Base-by-base conservation (phyloP, 2,329 filamentous ascomycete species). In the Alternaria gaisen region DNA sequence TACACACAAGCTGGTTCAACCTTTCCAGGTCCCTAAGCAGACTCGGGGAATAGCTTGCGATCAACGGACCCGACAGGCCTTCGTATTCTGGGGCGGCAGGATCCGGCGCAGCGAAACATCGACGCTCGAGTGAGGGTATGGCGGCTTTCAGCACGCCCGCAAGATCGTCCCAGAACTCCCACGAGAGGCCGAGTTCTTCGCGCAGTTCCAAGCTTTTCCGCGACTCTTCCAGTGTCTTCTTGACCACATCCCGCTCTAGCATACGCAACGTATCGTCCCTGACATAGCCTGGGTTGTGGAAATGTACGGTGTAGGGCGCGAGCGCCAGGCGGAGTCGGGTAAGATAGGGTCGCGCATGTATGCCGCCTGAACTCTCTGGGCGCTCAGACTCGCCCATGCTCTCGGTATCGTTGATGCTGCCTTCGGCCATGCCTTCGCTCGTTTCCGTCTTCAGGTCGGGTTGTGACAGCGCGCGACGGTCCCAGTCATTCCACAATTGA, bases 21-120 rank as follows among this genome's bases (percentile, higher is more conserved):
- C 87, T 80, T 71, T 89, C 87, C 56, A 90, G 83, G 67, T 90
- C 88, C 66, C 87, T 85, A 63, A 88, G 83, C 52, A 90, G 75
- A 7, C 80, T 83, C 51, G 84, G 83, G 61, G 87, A 86, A 68
- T 88, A 86, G 59, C 82, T 82, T 14, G 87, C 87, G 64, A 90
- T 89, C 18, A 89, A 78, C 36, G 87, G 85, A 4, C 87, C 87
- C 8, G 84, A 87, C 2, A 85, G 83, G 36, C 83, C 84, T 64
- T 88, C 85, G 60, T 87, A 87, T 65, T 86, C 84, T 28, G 85
- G 83, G 16, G 81, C 78, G 18, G 81, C 81, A 4, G 86, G 83
- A 64, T 86, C 86, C 67, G 87, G 86, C 73, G 85, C 84, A 7
- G 85, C 84, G 69, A 90, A 89, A 32, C 85, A 88, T 65, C 88